These are phyloP conservation scores for Cryptococcus sp. DNA, from an alignment of 1,284 basidiomycete species.

Conservation along the genomic window DNA sequence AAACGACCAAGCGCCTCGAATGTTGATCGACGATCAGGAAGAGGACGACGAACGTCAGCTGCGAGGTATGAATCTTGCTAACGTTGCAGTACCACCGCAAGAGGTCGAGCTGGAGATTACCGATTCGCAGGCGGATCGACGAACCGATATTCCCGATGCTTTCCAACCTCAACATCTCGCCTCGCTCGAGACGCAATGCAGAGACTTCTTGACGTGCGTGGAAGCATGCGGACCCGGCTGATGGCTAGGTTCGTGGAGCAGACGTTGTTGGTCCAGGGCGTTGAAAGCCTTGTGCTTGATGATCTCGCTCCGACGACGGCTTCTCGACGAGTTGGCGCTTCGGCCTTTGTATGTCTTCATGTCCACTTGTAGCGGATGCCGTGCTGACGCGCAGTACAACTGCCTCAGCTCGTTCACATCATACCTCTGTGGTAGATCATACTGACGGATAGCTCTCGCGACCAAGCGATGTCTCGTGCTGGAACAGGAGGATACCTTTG, in stretches of 20 bases:
- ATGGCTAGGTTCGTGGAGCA: slow-evolving; percentile 28
- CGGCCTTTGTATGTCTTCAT: slow-evolving; percentile 28
- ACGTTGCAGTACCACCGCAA: slow-evolving; percentile 7
- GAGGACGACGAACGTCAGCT: slow-evolving; percentile 13
- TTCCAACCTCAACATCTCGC: slow-evolving; percentile 31
- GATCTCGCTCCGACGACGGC: slow-evolving; percentile 15
- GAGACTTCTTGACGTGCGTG: slow-evolving; percentile 34
- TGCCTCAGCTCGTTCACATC: slow-evolving; percentile 41
- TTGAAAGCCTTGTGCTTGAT: slow-evolving; percentile 16
- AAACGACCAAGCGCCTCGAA: slow-evolving; percentile 11
- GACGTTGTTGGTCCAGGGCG: slow-evolving; percentile 8
- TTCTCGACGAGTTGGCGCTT: slow-evolving; percentile 24
- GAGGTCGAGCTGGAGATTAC: slow-evolving; percentile 6
- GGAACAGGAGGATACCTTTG: slow-evolving; percentile 23
- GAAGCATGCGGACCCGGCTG: background rate
- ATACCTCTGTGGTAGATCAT: no score
- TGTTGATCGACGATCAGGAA: slow-evolving; percentile 15
- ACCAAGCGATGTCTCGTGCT: slow-evolving; percentile 33
- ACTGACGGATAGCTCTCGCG: slow-evolving; percentile 32
- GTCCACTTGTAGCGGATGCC: background rate
- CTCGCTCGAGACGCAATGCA: slow-evolving; percentile 33
- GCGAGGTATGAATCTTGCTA: background rate
- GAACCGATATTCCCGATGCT: slow-evolving; percentile 18
- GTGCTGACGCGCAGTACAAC: slow-evolving; percentile 23
- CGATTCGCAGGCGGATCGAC: slow-evolving; percentile 3